These are phyloP conservation scores for Chrysosporium keratinophilum DNA, from an alignment of 2,329 filamentous ascomycete genomes.

Conservation along the genomic window DNA sequence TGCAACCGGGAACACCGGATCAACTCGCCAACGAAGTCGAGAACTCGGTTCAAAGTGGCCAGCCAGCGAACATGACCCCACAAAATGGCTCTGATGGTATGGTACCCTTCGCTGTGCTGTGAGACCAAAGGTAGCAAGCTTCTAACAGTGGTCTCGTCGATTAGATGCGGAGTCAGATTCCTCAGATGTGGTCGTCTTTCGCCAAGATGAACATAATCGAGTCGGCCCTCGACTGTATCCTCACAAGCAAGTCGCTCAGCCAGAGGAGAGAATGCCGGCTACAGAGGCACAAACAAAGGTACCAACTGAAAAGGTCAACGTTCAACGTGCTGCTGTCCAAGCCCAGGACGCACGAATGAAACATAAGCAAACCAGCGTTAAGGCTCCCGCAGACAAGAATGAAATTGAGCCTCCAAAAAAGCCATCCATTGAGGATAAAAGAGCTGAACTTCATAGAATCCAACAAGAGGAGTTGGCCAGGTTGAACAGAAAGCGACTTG, in stretches of 20 bases:
- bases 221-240: slow-evolving; percentile 8
- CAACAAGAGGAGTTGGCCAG: slow-evolving; percentile 12
- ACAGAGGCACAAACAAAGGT: background rate
- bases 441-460: slow-evolving; percentile 19
- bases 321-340: background rate
- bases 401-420: background rate
- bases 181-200: slow-evolving; percentile 21
- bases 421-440: background rate
- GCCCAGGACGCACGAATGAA: background rate
- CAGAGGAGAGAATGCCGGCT: background rate
- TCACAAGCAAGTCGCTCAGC: slow-evolving; percentile 1
- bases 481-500: slow-evolving; percentile 6
- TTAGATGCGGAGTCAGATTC: slow-evolving; percentile 13
- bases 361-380: no score
- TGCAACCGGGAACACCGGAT: background rate
- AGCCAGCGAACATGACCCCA: background rate
- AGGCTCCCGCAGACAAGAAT: no score
- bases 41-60: background rate
- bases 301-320: background rate
- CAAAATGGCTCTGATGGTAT: background rate
- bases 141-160: background rate
- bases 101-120: background rate
- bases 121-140: background rate
- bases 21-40: background rate
- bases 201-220: slow-evolving; percentile 11